Evolutionary conservation across 257 asterid species (phyloP), one percentile per base, ranked within the genome.

Genomic region (Schizonepeta tenuifolia): DNA sequence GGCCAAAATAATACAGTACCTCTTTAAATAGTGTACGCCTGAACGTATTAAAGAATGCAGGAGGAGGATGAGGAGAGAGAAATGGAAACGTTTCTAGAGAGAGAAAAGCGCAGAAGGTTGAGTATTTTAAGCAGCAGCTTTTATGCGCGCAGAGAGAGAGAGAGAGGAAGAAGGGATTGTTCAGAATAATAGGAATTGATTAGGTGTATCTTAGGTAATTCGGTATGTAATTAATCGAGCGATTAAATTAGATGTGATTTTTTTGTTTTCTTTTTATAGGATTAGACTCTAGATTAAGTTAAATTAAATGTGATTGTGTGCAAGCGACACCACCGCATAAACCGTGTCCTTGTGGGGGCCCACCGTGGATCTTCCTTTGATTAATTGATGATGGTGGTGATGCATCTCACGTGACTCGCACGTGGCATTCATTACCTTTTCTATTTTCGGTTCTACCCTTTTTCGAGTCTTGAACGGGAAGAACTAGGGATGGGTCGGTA

Each of bases 381-480:
- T 43, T 3, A 21, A 18, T 21, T 9, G 24, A 38, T 46, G 60
- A 10, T 24, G 65, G 67, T 24, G 65, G 67, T 21, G 69, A 21
- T 12, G 68, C 70, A 72, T 56, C 28, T 76, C 86, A 82, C 81
- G 83, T 78, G 81, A 75, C 64, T 54, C 47, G 76, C 74, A 67
- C 28, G 72, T 66, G 80, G 12, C 13, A 1, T 28, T 77, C 13
- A 1, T 28, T 77, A 7, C n/a, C n/a, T 74, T 47, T 73, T 9
- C 64, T 44, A 66, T n/a, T 65, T 77, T 50, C 38, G 62, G 38
- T 11, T 22, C 0, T 2, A 1, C 13, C 26, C 58, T 67, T 35
- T 35, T 56, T 60, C 5, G 46, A 15, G 13, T 15, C 8, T 41
- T 6, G 31, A 28, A 46, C 44, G 58, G 21, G 20, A 66, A 28